Evolutionary conservation across 2,329 filamentous ascomycete species (phyloP).

Genomic region (Fusarium cyanostomum): DNA sequence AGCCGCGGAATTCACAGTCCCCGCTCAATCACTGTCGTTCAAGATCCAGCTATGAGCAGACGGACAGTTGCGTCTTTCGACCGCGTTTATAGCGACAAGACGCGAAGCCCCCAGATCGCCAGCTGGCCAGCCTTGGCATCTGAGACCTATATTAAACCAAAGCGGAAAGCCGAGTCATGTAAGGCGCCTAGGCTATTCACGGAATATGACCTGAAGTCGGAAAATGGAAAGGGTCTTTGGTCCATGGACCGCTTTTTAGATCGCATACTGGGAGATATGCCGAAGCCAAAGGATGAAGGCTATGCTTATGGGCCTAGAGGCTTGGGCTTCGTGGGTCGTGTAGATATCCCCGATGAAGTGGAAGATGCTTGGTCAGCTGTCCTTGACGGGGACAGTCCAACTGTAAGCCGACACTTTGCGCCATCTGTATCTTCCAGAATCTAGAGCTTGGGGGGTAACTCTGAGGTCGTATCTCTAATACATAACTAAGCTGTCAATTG

Average conservation of each 20-base stretch:
- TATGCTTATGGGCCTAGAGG: background rate
- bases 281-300: rapidly evolving
- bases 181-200: background rate
- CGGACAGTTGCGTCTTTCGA: background rate
- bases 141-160: rapidly evolving
- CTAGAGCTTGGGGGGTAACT: background rate
- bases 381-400: background rate
- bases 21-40: background rate
- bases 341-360: constrained; percentile 14
- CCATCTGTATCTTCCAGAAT: too few species aligned
- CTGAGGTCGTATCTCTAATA: background rate
- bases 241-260: constrained; percentile 23
- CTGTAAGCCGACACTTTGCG: too few species aligned
- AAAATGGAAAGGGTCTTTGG: background rate
- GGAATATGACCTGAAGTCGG: background rate
- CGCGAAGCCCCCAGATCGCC: rapidly evolving
- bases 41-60: constrained; percentile 23
- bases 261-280: background rate
- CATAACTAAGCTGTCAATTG: too few species aligned
- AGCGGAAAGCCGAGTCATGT: rapidly evolving
- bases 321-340: background rate
- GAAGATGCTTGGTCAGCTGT: constrained; percentile 27
- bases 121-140: background rate
- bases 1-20: rapidly evolving
- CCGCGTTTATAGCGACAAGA: rapidly evolving